These are phyloP conservation scores for Aspergillus ochraceoroseus DNA, from an alignment of 2,329 filamentous ascomycete species.

Conservation along the genomic window DNA sequence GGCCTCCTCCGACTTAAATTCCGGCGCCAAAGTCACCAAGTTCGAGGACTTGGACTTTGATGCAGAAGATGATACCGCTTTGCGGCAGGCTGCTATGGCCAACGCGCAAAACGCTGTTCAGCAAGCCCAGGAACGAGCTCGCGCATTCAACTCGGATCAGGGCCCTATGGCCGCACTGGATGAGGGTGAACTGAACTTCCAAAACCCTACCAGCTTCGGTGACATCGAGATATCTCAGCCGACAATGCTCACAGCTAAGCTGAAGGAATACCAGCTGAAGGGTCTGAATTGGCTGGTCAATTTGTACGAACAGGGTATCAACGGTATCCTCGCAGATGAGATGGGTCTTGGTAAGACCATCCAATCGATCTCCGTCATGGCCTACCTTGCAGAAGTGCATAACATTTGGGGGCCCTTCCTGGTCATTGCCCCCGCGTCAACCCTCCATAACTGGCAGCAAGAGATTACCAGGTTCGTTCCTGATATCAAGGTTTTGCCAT, in stretches of 20 bases:
- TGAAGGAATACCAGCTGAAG: slow-evolving; percentile 99
- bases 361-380: slow-evolving; percentile 98
- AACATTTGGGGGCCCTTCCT: slow-evolving; percentile 98
- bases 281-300: slow-evolving; percentile 99
- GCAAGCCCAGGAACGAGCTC: slow-evolving; percentile 86
- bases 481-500: slow-evolving; percentile 88
- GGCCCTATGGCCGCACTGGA: slow-evolving; percentile 68
- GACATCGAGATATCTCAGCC: slow-evolving; percentile 93
- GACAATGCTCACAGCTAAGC: slow-evolving; percentile 83
- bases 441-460: slow-evolving; percentile 98
- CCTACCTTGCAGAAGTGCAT: slow-evolving; percentile 92
- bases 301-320: slow-evolving; percentile 98
- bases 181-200: slow-evolving; percentile 98
- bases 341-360: slow-evolving; percentile 99
- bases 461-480: slow-evolving; percentile 95
- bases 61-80: slow-evolving; percentile 77
- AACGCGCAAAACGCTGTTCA: slow-evolving; percentile 96
- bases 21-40: slow-evolving; percentile 72
- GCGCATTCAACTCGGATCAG: slow-evolving; percentile 77
- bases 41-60: slow-evolving; percentile 96
- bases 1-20: slow-evolving; percentile 47
- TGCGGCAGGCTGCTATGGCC: slow-evolving; percentile 80
- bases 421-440: slow-evolving; percentile 92
- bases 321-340: slow-evolving; percentile 95
- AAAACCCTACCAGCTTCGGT: slow-evolving; percentile 92